Evolutionary conservation across 208 protist species (phyloP), one percentile per base, ranked within the genome.

Genomic region (Phytomonas francai): DNA sequence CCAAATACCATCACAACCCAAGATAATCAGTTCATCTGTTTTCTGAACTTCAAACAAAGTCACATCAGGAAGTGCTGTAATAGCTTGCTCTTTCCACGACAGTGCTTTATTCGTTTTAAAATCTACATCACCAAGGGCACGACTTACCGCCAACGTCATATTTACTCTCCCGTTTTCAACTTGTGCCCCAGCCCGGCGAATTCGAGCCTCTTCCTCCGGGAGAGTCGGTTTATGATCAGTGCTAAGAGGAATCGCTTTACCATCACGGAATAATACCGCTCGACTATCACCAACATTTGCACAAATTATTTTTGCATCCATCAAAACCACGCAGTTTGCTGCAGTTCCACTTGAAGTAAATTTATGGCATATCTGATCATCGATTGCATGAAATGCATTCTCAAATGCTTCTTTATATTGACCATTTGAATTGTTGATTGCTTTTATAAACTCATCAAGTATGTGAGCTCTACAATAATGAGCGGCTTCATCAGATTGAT

Each of bases 1-100:
- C 92, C 93, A 98, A 42, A 98, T 85, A 42, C 95, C 95, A 73
- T 98, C 95, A 62, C 95, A 97, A 0, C 80, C 95, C 14, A 97
- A 72, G 49, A 98, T 77, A 64, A 97, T 81, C 76, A 98, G 97
- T 63, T 92, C 79, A 63, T 97, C 88, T 11, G 84, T 76, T 19
- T 59, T 63, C 11, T 34, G 63, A 19, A 72, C 71, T 28, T 73
- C 72, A 12, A 77, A 76, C 19, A 71, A 63, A 34, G 57, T 80
- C 3, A 93, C 79, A 54, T 97, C 89, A 19, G 91, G 91, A 36
- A 81, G 76, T 1, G 87, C 85, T n/a, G 86, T 94, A 25, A 97
- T 85, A 12, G 83, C 80, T 64, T 93, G 86, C 49, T 91, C 73
- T 8, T 81, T 73, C 87, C 84, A 93, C 33, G 72, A 62, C 3